Percentiles rank a stretch among this genome's conserved stretches.
Conservation (phyloP, 2,329 filamentous ascomycete species). For the Hymenoscyphus occultus region DNA sequence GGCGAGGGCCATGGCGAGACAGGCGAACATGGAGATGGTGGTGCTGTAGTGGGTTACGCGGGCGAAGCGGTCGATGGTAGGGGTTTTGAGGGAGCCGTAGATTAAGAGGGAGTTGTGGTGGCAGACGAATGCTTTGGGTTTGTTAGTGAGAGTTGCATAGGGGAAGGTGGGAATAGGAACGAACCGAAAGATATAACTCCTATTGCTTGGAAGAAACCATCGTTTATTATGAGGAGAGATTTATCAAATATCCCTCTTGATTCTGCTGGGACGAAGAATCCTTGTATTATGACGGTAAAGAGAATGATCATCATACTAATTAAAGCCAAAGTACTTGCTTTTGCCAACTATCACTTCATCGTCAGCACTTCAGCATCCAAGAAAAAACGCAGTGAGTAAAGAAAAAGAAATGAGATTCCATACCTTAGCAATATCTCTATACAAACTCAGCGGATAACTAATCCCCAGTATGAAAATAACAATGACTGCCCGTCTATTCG, state of each 20-base stretch:
- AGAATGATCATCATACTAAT: conserved; percentile 92
- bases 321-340: conserved; percentile 89
- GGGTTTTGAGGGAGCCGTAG: conserved; percentile 90
- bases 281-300: conserved; percentile 81
- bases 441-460: conserved; percentile 88
- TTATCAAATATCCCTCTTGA: conserved; percentile 68
- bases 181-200: conserved; percentile 96
- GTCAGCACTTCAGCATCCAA: neutral
- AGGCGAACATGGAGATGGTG: conserved; percentile 84
- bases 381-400: neutral
- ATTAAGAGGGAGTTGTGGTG: conserved; percentile 97
- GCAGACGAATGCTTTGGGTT: conserved; percentile 58
- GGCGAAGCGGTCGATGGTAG: conserved; percentile 92
- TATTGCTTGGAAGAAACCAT: conserved; percentile 90
- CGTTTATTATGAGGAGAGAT: conserved; percentile 73
- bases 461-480: conserved; percentile 81
- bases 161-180: conserved; percentile 27
- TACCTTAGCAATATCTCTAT: conserved; percentile 96
- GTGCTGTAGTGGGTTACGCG: conserved; percentile 94
- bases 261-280: conserved; percentile 68
- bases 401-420: conserved; percentile 25
- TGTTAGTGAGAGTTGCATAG: conserved; percentile 33
- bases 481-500: conserved; percentile 79
- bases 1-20: conserved; percentile 79
- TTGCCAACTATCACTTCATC: conserved; percentile 66